phyloP scores from a whole-genome alignment of 495 filamentous ascomycete species.

The Apodospora peruviana region DNA sequence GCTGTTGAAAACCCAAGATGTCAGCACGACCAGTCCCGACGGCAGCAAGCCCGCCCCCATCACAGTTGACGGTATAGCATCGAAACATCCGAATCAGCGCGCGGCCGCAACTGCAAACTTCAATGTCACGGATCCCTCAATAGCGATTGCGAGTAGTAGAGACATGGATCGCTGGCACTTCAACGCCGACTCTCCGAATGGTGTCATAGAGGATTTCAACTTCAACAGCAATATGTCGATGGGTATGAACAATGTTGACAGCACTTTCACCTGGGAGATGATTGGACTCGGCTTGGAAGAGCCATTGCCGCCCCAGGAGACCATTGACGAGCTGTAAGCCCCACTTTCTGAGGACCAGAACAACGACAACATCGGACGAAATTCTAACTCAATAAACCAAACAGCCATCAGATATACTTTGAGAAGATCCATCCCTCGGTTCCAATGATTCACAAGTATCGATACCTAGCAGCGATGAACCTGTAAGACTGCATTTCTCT shows the following conservation, averaged over 20 bases:
- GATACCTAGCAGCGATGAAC: slow-evolving; percentile 79
- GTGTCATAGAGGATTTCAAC: slow-evolving; percentile 42
- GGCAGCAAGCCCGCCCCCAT: slow-evolving; percentile 26
- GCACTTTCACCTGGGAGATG: slow-evolving; percentile 77
- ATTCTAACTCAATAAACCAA: slow-evolving; percentile 13
- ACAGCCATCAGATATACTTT: slow-evolving; percentile 80
- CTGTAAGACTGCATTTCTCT: slow-evolving; percentile 38
- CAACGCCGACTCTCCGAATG: slow-evolving; percentile 45
- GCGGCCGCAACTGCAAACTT: slow-evolving; percentile 36
- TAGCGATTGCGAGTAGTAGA: slow-evolving; percentile 35
- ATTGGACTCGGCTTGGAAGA: slow-evolving; percentile 91
- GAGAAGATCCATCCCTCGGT: slow-evolving; percentile 79
- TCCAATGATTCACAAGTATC: slow-evolving; percentile 83
- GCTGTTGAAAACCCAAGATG: slow-evolving; percentile 70
- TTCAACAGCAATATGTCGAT: slow-evolving; percentile 45
- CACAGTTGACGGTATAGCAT: slow-evolving; percentile 21
- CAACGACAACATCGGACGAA: not conserved
- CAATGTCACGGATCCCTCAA: slow-evolving; percentile 37
- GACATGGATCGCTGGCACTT: slow-evolving; percentile 50
- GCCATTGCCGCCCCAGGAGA: slow-evolving; percentile 79
- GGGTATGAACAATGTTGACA: slow-evolving; percentile 37
- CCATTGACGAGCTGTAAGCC: slow-evolving; percentile 82
- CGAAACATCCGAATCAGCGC: slow-evolving; percentile 25
- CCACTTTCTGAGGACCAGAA: not conserved
- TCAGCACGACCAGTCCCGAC: slow-evolving; percentile 28